Evolutionary conservation across 441 rosid species (phyloP).

Genomic region (Gossypium schwendimanii): DNA sequence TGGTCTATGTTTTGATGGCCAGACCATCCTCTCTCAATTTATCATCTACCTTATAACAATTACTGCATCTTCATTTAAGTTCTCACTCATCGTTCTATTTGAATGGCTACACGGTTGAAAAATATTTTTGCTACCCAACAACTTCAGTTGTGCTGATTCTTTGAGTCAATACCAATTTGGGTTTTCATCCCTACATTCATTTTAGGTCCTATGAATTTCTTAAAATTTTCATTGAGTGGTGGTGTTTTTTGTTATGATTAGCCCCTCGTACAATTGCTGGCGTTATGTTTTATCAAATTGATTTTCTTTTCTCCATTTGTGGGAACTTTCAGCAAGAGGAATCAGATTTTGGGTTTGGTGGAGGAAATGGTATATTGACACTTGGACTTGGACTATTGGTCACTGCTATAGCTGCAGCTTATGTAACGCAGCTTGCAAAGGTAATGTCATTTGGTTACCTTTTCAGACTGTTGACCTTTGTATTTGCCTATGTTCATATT

Average conservation of each 20-base stretch:
- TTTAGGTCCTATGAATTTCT: not conserved
- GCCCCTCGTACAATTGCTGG: not conserved
- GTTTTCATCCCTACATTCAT: not conserved
- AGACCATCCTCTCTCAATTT: not conserved
- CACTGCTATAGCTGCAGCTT: conserved; percentile 78
- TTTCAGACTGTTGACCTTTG: not conserved
- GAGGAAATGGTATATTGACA: conserved; percentile 73
- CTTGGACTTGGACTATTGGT: conserved; percentile 76
- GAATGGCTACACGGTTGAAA: not conserved
- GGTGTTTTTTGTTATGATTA: not conserved
- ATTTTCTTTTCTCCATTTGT: not conserved
- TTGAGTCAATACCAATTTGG: not conserved
- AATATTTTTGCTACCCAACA: not conserved
- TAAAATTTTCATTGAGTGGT: not conserved
- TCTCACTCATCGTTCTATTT: not conserved
- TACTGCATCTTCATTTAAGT: not conserved
- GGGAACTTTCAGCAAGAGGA: conserved; percentile 74
- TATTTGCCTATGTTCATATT: not conserved
- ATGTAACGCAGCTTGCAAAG: conserved; percentile 86
- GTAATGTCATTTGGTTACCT: conserved; percentile 27
- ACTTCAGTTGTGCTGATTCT: not conserved
- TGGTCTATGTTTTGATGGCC: not conserved
- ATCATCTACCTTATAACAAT: not conserved
- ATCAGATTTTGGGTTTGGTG: conserved; percentile 66
- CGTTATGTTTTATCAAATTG: not conserved